A percentile compares a stretch with the other conserved stretches of the same genome.
phyloP scores from a whole-genome alignment of 192 early-diverging fungal species.

The Paraglomus brasilianum region DNA sequence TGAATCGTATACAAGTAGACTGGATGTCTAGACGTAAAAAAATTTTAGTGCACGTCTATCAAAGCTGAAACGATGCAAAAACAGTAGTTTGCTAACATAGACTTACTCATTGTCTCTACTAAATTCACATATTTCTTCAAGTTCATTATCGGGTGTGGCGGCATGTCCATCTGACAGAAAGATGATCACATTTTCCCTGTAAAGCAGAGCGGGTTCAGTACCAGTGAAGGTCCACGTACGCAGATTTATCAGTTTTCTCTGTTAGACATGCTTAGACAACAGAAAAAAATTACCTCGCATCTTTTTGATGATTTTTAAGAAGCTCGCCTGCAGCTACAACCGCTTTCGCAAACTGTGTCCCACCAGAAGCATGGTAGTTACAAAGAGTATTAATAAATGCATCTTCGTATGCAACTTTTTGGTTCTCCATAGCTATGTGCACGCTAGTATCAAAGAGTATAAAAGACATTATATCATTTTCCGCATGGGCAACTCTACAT shows the following conservation, averaged over 20 bases:
- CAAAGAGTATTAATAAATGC: constrained; percentile 12
- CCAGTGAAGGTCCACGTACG: no score
- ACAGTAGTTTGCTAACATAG: background rate
- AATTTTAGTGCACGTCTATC: background rate
- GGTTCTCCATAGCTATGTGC: constrained; percentile 7
- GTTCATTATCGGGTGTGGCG: background rate
- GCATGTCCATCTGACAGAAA: constrained; percentile 28
- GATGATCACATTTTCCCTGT: constrained; percentile 14
- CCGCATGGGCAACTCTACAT: background rate
- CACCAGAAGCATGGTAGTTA: constrained; percentile 18
- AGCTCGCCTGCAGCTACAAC: constrained; percentile 20
- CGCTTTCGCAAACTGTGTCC: constrained; percentile 9
- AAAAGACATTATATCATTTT: constrained; percentile 25
- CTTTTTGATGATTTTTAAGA: background rate
- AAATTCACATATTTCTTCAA: background rate
- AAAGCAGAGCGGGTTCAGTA: background rate
- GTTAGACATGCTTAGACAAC: no score
- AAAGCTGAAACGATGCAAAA: no score
- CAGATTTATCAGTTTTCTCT: no score
- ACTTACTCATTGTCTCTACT: constrained; percentile 10
- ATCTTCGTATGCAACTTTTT: background rate
- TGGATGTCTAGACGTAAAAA: constrained; percentile 2
- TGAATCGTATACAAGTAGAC: constrained; percentile 24
- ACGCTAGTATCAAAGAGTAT: constrained; percentile 18
- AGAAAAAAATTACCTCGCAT: no score